phyloP scores from a whole-genome alignment of 352 stramenopile genomes.

The Phytophthora nicotianae region DNA sequence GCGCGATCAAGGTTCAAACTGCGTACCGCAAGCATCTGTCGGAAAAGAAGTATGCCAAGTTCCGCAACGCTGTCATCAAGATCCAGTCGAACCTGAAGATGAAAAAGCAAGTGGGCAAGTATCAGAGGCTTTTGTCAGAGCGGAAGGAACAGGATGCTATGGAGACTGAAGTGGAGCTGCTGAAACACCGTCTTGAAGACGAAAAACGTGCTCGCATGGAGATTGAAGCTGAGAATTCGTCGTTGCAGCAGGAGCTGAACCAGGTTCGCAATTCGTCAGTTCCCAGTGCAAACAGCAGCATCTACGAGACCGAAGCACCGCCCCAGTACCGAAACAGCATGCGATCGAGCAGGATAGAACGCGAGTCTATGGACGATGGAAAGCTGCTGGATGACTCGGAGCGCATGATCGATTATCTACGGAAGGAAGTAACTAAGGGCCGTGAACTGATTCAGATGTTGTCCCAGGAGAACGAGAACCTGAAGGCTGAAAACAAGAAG shows the following conservation, averaged over 20 bases:
- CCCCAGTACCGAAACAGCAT: slow-evolving; percentile 26
- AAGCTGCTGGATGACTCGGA: slow-evolving; percentile 85
- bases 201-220: slow-evolving; percentile 74
- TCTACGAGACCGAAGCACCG: slow-evolving; percentile 53
- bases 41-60: slow-evolving; percentile 53
- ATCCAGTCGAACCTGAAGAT: slow-evolving; percentile 77
- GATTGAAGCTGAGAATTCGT: slow-evolving; percentile 78
- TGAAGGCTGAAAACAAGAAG: slow-evolving; percentile 90
- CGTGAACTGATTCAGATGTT: slow-evolving; percentile 71
- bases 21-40: slow-evolving; percentile 54
- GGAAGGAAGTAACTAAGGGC: slow-evolving; percentile 79
- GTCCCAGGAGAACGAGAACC: slow-evolving; percentile 77
- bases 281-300: slow-evolving; percentile 33
- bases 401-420: slow-evolving; percentile 85
- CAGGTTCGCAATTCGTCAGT: slow-evolving; percentile 61
- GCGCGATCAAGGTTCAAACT: slow-evolving; percentile 66
- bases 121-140: slow-evolving; percentile 58
- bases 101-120: slow-evolving; percentile 80
- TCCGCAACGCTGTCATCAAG: slow-evolving; percentile 73
- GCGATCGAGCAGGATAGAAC: slow-evolving; percentile 39
- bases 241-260: slow-evolving; percentile 70
- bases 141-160: slow-evolving; percentile 75
- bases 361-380: slow-evolving; percentile 58
- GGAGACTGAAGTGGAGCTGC: slow-evolving; percentile 73
- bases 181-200: slow-evolving; percentile 80